phyloP scores from a whole-genome alignment of 495 filamentous ascomycete species.

The Talaromyces borbonicus region DNA sequence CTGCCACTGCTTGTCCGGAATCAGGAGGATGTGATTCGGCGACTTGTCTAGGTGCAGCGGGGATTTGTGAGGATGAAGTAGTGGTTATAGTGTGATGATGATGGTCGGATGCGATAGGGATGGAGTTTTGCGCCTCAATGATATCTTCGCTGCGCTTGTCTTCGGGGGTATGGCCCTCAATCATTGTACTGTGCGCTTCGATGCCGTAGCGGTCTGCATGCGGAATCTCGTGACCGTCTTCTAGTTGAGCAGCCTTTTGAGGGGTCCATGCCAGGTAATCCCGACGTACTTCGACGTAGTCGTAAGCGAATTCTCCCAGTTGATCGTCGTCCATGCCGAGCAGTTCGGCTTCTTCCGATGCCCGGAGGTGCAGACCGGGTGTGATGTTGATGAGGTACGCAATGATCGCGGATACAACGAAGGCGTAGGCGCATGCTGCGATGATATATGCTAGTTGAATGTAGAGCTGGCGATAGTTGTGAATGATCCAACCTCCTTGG shows the following conservation, averaged over 20 bases:
- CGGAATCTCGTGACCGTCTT: conserved; percentile 52
- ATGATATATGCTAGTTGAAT: conserved; percentile 86
- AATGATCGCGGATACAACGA: conserved; percentile 74
- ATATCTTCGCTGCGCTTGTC: conserved; percentile 28
- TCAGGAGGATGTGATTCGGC: conserved; percentile 20
- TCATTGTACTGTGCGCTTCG: conserved; percentile 61
- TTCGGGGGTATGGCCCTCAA: conserved; percentile 46
- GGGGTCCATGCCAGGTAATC: conserved; percentile 98
- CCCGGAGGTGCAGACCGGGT: conserved; percentile 84
- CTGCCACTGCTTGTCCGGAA: not conserved
- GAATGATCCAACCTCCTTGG: conserved; percentile 74
- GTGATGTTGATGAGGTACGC: conserved; percentile 77
- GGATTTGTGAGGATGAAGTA: conserved; percentile 8
- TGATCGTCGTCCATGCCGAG: conserved; percentile 99
- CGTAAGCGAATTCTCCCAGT: conserved; percentile 96
- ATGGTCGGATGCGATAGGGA: not conserved
- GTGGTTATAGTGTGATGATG: conserved; percentile 5
- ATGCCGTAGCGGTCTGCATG: conserved; percentile 74
- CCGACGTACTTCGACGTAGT: conserved; percentile 95
- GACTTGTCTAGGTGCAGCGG: conserved; percentile 25
- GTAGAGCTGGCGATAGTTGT: conserved; percentile 84
- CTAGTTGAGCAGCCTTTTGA: conserved; percentile 56
- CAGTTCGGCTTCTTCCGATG: conserved; percentile 91
- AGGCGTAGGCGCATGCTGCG: conserved; percentile 64
- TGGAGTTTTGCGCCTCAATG: conserved; percentile 24